A percentile compares a stretch with the other conserved stretches of the same genome.
These are phyloP conservation scores for Areca catechu DNA, from an alignment of 176 grass and related monocot species.

Conservation along the genomic window DNA sequence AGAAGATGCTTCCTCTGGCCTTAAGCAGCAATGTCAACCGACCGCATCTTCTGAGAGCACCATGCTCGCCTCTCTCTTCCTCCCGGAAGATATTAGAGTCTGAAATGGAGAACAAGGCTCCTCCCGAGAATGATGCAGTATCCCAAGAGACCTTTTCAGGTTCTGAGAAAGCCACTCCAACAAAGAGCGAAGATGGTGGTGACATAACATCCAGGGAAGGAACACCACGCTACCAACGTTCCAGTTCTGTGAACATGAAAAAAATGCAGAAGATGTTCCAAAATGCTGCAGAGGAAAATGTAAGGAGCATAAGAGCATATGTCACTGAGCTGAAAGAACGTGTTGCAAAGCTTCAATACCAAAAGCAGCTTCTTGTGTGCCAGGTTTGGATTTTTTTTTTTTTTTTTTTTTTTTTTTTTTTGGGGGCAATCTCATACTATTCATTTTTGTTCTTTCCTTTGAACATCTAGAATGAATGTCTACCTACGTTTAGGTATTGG, in stretches of 20 bases:
- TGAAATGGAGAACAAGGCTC: conserved; percentile 77
- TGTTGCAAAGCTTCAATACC: conserved; percentile 96
- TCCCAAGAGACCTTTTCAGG: conserved; percentile 26
- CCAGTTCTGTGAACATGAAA: conserved; percentile 95
- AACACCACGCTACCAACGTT: conserved; percentile 59
- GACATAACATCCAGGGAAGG: conserved; percentile 74
- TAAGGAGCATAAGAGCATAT: conserved; percentile 74
- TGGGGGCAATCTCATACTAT: too few relatives aligned
- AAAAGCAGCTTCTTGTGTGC: conserved; percentile 93
- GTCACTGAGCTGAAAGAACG: conserved; percentile 94
- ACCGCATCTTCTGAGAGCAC: conserved; percentile 48
- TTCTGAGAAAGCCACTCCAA: conserved; percentile 53
- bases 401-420: too few relatives aligned
- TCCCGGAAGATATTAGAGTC: conserved; percentile 33
- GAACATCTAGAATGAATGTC: too few relatives aligned
- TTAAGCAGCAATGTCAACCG: conserved; percentile 51
- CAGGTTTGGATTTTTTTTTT: conserved; percentile 34
- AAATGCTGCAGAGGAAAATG: conserved; percentile 91
- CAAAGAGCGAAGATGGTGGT: conserved; percentile 61
- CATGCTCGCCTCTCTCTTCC: conserved; percentile 69
- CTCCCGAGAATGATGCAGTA: conserved; percentile 36
- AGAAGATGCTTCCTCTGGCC: conserved; percentile 55
- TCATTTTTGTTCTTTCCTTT: too few relatives aligned
- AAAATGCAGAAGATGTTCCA: conserved; percentile 97
- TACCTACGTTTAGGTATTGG: conserved; percentile 42